Base-by-base conservation (phyloP, 2,329 filamentous ascomycete species). In the Nemania sp. region DNA sequence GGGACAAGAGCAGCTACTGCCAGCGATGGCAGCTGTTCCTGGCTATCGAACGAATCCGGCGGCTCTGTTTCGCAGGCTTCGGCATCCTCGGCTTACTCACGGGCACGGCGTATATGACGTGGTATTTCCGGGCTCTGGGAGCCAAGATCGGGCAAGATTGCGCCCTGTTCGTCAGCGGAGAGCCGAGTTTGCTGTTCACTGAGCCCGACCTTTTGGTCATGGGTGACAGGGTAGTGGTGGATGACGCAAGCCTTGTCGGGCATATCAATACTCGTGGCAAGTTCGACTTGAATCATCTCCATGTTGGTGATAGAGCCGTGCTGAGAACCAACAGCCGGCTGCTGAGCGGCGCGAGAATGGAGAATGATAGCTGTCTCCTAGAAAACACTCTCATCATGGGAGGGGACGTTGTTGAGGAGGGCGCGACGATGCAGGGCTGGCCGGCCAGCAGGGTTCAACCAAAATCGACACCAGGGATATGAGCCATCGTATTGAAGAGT, bases 331-430 rank as follows among this genome's bases (percentile, higher is more conserved):
- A 82, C 1, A 82, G 79, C 45, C 74, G 83, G 34, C 69, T 86
- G 55, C 74, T 86, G 51, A 81, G 78, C 40, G 83, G 83, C 11
- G 82, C 82, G 3, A 76, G 68, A 18, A 85, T 85, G 82, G 78
- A 78, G 57, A 72, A 77, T 2, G 82, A 84, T 65, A 78, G 79
- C 18, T 82, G 81, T 64, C 71, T 86, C 37, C 68, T 86, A 37
- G 83, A 86, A 72, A 83, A 86, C 64, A 86, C 83, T 0, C 75
- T 86, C 3, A 76, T 86, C 43, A 81, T 86, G 77, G 79, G 79
- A 1, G 83, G 83, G 4, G 83, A 86, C 68, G 74, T 82, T 42
- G 82, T 85, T 0, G 81, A 81, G 50, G 77, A 78, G 55, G 78
- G 76, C 0, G 72, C 69, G 56, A 81, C 81, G 1, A 79, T 82